phyloP scores from a whole-genome alignment of 2,329 filamentous ascomycete species.

The Aureobasidium sp. region DNA sequence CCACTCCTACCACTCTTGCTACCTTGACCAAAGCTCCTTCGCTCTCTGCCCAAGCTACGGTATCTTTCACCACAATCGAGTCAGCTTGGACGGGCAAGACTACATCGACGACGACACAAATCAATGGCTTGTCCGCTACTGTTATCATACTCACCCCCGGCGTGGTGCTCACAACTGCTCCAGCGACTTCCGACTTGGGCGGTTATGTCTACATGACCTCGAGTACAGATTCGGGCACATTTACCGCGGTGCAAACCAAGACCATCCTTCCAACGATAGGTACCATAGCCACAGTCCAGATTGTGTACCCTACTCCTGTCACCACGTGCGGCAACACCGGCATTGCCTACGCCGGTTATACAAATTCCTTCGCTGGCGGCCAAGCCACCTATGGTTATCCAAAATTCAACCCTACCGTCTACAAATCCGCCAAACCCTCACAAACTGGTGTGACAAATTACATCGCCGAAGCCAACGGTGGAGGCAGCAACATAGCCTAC shows the following conservation, averaged over 20 bases:
- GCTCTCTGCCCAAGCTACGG: constrained; percentile 1
- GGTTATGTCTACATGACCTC: constrained; percentile 4
- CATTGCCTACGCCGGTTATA: constrained; percentile 14
- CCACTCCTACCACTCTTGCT: constrained; percentile 8
- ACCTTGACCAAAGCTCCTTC: not conserved
- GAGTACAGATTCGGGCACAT: constrained; percentile 5
- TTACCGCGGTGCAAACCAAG: constrained; percentile 10
- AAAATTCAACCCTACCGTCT: constrained; percentile 11
- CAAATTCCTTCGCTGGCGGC: constrained; percentile 11
- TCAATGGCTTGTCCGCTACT: constrained; percentile 10
- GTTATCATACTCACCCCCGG: constrained; percentile 14
- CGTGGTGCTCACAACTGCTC: not conserved
- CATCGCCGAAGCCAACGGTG: constrained; percentile 14
- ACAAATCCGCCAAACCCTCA: constrained; percentile 13
- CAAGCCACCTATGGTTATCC: constrained; percentile 14
- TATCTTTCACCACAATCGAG: constrained; percentile 13
- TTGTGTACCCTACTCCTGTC: constrained; percentile 13
- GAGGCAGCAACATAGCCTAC: not conserved
- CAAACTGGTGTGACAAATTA: constrained; percentile 12
- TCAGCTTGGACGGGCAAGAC: constrained; percentile 14
- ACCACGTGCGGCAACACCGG: constrained; percentile 13
- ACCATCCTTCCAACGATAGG: constrained; percentile 7
- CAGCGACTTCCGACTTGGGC: not conserved
- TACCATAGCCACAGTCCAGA: constrained; percentile 2
- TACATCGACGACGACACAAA: constrained; percentile 7